Base-by-base conservation (phyloP, 371 early-diverging fungal genomes). In the Mortierella polycephala region DNA sequence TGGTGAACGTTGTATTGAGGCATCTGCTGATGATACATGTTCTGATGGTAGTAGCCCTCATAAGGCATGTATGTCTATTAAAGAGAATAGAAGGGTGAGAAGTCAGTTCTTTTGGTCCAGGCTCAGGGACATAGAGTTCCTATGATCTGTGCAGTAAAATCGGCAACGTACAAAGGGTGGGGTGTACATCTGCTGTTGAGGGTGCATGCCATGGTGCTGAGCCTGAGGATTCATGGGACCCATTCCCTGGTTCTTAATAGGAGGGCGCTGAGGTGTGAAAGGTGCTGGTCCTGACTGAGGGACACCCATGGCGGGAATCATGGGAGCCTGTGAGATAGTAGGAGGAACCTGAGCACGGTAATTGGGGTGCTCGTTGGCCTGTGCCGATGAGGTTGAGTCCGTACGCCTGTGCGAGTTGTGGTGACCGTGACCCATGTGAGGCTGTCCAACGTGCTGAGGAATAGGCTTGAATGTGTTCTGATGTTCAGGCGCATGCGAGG, bases 1-100 rank as follows among this genome's bases (percentile, higher is more conserved):
- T 62, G 69, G 9, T 64, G 69, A 16, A 71, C 67, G 12, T 50
- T 62, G 50, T 82, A 86, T 11, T 79, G 51, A 45, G 81, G 67
- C 61, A 82, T 79, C 18, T 72, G 77, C 62, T 58, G 71, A 46
- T 72, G 42, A 54, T 82, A 81, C 60, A 81, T 68, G 46, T 57
- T 58, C 51, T 80, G 77, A 44, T 61, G 69, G 18, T 82, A 69
- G 56, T 73, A 81, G 23, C 54, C 45, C 30, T 68, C 69, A 41
- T 62, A 55, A 47, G 67, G 80, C 57, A 65, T 60, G 71, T 79
- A 84, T 30, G 30, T 30, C 83, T 83, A 71, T 39, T 39, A 51
- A 47, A 55, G 51, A 16, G 50, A 44, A 16, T 10, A 50, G 58
- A 57, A 60, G 7, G 53, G 46, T 50, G 1, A 10, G 42, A 41